Percentiles rank a stretch among this genome's conserved stretches.
Conservation (phyloP, 2,329 filamentous ascomycete species). For the Endothia cerciana region DNA sequence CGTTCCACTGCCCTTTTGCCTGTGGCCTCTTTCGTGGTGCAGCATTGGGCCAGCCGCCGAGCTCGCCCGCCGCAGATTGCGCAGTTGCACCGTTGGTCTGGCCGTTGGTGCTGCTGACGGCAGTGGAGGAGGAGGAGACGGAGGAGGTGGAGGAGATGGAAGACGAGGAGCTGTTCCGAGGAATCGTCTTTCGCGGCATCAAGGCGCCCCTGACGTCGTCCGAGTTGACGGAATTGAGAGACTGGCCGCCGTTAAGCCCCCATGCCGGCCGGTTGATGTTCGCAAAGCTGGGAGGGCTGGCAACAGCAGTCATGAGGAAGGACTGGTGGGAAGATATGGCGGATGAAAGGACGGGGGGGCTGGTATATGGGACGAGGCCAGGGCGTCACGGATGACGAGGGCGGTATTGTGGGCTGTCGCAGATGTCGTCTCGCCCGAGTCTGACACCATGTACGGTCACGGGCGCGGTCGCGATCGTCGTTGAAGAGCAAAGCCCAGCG, state of each 20-base stretch:
- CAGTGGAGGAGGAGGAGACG: conserved; percentile 63
- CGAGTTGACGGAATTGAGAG: conserved; percentile 70
- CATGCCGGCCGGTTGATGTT: conserved; percentile 68
- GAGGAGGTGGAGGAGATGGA: conserved; percentile 73
- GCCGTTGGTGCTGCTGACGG: conserved; percentile 64
- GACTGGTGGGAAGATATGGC: conserved; percentile 30
- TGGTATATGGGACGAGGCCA: conserved; percentile 32
- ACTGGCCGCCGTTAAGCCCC: conserved; percentile 60
- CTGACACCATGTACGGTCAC: conserved; percentile 35
- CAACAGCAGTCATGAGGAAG: conserved; percentile 69
- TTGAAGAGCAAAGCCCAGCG: conserved; percentile 30
- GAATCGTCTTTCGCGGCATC: conserved; percentile 83
- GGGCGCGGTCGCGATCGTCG: conserved; percentile 16
- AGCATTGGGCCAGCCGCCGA: conserved; percentile 56
- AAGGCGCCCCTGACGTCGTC: conserved; percentile 89
- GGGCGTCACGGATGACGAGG: conserved; percentile 30
- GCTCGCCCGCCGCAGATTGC: conserved; percentile 50
- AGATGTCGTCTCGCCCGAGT: conserved; percentile 24
- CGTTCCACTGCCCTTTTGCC: conserved; percentile 55
- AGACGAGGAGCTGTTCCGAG: conserved; percentile 88
- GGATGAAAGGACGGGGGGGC: conserved; percentile 16
- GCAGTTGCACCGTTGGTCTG: conserved; percentile 63
- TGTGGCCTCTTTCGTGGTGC: conserved; percentile 56
- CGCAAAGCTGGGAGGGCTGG: conserved; percentile 65
- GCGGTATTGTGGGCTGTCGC: conserved; percentile 20